phyloP scores from a whole-genome alignment of 257 asterid species.

The Solanum pennellii region DNA sequence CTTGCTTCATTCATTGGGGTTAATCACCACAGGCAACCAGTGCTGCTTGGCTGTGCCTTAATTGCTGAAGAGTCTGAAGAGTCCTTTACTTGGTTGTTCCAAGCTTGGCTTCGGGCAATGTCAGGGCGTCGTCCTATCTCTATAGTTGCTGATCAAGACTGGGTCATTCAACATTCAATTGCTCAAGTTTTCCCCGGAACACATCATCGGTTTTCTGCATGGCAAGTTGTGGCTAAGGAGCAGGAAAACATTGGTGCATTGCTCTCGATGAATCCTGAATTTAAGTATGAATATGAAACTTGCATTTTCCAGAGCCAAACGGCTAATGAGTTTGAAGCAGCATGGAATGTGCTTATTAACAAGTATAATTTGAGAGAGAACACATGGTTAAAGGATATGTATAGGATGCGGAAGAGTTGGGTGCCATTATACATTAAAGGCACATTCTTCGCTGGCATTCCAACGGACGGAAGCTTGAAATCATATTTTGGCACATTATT shows the following conservation, averaged over 20 bases:
- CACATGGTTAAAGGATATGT: slow-evolving; percentile 76
- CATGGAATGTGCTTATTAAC: slow-evolving; percentile 67
- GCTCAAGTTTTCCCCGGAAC: slow-evolving; percentile 66
- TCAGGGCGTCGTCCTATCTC: slow-evolving; percentile 66
- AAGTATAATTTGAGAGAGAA: slow-evolving; percentile 56
- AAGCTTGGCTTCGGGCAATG: slow-evolving; percentile 73
- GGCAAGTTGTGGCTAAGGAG: slow-evolving; percentile 64
- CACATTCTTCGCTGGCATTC: slow-evolving; percentile 86
- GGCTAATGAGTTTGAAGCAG: slow-evolving; percentile 63
- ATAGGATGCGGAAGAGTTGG: slow-evolving; percentile 72
- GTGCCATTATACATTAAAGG: slow-evolving; percentile 60
- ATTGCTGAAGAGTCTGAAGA: slow-evolving; percentile 85
- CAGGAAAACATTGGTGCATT: slow-evolving; percentile 61
- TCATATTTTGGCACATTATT: slow-evolving; percentile 50
- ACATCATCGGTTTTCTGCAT: slow-evolving; percentile 71
- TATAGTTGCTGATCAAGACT: slow-evolving; percentile 78
- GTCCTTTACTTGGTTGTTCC: slow-evolving; percentile 85
- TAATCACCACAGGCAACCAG: slow-evolving; percentile 86
- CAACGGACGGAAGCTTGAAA: slow-evolving; percentile 65
- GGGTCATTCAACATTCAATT: slow-evolving; percentile 49
- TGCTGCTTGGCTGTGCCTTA: slow-evolving; percentile 88
- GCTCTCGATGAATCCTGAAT: slow-evolving; percentile 57
- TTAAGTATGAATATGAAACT: slow-evolving; percentile 69
- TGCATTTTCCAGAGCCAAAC: slow-evolving; percentile 72
- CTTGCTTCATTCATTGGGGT: slow-evolving; percentile 84